Evolutionary conservation across 1,139 yeast genomes (phyloP).

Genomic region (Blastobotrys serpentis): DNA sequence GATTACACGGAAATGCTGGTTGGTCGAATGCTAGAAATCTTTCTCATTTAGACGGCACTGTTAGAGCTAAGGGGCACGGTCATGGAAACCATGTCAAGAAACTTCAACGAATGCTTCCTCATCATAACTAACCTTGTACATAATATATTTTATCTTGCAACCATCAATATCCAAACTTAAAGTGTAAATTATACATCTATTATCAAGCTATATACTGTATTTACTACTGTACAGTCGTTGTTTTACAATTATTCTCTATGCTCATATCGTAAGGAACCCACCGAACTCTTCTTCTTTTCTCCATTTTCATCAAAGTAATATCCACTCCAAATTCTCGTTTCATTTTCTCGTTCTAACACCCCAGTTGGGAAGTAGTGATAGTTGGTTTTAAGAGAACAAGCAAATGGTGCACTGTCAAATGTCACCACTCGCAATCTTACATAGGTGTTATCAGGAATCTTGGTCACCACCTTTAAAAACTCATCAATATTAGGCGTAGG

Average conservation of each 20-base stretch:
- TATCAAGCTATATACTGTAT: background rate
- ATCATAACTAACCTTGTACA: conserved; percentile 25
- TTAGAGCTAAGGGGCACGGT: conserved; percentile 46
- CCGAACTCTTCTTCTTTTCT: conserved; percentile 1
- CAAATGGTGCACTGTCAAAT: conserved; percentile 81
- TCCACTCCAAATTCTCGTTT: conserved; percentile 26
- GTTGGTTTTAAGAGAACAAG: conserved; percentile 81
- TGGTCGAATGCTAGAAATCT: conserved; percentile 65
- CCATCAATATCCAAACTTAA: too few species aligned
- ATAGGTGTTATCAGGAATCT: conserved; percentile 75
- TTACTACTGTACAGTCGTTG: too few species aligned
- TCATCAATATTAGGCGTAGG: conserved; percentile 68
- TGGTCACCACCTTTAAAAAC: conserved; percentile 61
- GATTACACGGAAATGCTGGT: conserved; percentile 92
- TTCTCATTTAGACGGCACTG: conserved; percentile 62
- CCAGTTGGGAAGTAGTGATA: conserved; percentile 89
- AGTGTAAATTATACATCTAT: background rate
- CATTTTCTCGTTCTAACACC: conserved; percentile 53
- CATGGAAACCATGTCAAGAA: conserved; percentile 22
- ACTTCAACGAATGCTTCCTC: conserved; percentile 40
- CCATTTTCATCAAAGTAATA: conserved; percentile 9
- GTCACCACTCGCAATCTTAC: conserved; percentile 79
- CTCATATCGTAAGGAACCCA: conserved; percentile 7
- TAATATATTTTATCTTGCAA: background rate
- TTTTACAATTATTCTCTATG: too few species aligned